Percentiles rank a stretch among this genome's conserved stretches.
These are phyloP conservation scores for Fragaria iinumae DNA, from an alignment of 306 rosid genomes.

Conservation along the genomic window DNA sequence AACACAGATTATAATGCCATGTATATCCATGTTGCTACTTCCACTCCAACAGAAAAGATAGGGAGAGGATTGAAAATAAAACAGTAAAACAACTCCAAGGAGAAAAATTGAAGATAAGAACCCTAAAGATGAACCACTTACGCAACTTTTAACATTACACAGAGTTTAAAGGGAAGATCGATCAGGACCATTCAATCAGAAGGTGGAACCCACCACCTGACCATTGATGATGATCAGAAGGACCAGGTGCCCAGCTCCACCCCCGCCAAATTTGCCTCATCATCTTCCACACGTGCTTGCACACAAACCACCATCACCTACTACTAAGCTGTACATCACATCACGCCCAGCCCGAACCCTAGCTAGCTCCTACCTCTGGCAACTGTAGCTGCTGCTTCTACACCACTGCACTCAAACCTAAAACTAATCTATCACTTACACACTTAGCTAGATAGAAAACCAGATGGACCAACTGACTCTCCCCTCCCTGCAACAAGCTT, in stretches of 20 bases:
- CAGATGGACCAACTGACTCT: neutral
- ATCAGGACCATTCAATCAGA: slow-evolving; percentile 16
- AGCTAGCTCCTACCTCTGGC: neutral
- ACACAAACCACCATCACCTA: neutral
- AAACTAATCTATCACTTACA: neutral
- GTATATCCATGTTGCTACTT: too few relatives aligned
- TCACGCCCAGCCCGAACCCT: neutral
- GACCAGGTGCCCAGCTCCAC: slow-evolving; percentile 67
- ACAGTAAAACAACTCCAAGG: too few relatives aligned
- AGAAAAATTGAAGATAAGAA: neutral
- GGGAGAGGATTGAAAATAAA: too few relatives aligned
- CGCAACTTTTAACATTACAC: neutral
- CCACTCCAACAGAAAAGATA: too few relatives aligned
- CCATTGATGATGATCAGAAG: neutral
- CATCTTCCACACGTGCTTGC: neutral
- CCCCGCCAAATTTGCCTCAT: slow-evolving; percentile 19
- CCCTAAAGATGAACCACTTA: neutral
- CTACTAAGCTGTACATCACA: neutral
- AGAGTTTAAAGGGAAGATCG: neutral
- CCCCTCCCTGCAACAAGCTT: neutral
- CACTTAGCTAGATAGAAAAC: neutral
- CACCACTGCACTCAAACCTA: neutral
- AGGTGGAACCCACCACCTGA: slow-evolving; percentile 72
- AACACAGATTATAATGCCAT: too few relatives aligned
- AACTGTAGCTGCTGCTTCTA: neutral